phyloP scores from a whole-genome alignment of 192 early-diverging fungal genomes.

The Backusella luteola region DNA sequence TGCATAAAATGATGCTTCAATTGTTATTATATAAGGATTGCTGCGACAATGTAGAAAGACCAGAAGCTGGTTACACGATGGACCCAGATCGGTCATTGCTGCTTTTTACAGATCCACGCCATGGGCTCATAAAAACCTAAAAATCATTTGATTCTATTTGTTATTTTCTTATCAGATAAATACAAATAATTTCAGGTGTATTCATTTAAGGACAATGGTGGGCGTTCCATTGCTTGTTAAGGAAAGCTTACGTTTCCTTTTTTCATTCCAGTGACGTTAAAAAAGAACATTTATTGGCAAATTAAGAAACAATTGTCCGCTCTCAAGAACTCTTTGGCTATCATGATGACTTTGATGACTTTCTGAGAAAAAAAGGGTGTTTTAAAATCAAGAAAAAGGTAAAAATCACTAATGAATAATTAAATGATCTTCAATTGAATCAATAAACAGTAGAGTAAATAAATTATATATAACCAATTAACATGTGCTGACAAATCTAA shows the following conservation, averaged over 20 bases:
- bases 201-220: neutral
- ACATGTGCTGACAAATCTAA: neutral
- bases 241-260: conserved; percentile 1
- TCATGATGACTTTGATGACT: neutral
- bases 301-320: neutral
- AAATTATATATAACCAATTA: neutral
- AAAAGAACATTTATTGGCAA: neutral
- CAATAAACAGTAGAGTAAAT: neutral
- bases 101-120: neutral
- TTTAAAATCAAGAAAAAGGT: neutral
- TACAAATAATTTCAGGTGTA: neutral
- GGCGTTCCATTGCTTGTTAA: neutral
- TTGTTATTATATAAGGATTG: neutral
- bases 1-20: neutral
- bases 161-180: neutral
- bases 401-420: neutral
- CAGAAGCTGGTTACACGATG: neutral
- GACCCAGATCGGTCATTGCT: neutral
- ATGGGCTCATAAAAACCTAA: neutral
- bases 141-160: neutral
- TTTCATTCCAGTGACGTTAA: neutral
- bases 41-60: neutral
- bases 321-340: neutral
- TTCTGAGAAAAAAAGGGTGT: neutral
- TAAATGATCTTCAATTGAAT: neutral